Conservation (phyloP, 331 rosid species). For the Quercus tomentella region DNA sequence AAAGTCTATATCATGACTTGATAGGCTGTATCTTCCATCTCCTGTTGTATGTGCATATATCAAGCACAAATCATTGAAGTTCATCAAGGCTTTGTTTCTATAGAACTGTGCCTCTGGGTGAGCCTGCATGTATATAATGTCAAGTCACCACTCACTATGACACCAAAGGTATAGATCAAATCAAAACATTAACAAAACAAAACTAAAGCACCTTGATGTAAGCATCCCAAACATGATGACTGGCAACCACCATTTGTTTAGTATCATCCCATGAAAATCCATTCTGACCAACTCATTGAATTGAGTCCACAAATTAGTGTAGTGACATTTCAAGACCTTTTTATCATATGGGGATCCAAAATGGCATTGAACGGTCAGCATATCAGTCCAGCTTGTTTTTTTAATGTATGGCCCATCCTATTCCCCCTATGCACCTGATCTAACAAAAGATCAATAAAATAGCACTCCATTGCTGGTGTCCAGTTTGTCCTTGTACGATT, state of each 20-base stretch:
- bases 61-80: conserved; percentile 46
- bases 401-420: conserved; percentile 56
- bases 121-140: conserved; percentile 34
- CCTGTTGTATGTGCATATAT: conserved; percentile 51
- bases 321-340: conserved; percentile 42
- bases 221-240: conserved; percentile 41
- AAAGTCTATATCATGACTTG: conserved; percentile 55
- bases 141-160: conserved; percentile 4
- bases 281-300: conserved; percentile 48
- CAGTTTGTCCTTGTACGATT: conserved; percentile 41
- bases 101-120: conserved; percentile 44
- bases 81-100: conserved; percentile 38
- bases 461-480: conserved; percentile 42
- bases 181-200: neutral
- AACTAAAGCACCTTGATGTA: conserved; percentile 32
- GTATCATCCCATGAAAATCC: conserved; percentile 53
- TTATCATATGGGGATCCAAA: conserved; percentile 42
- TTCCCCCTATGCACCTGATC: conserved; percentile 57
- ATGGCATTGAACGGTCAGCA: conserved; percentile 40
- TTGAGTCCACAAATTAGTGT: conserved; percentile 41
- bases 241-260: conserved; percentile 42
- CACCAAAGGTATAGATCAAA: neutral
- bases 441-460: conserved; percentile 44
- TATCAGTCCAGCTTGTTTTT: conserved; percentile 59
- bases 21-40: conserved; percentile 62